Percentiles rank a stretch among this genome's conserved stretches.
These are phyloP conservation scores for Globisporangium polare DNA, from an alignment of 352 stramenopile species.

Conservation along the genomic window DNA sequence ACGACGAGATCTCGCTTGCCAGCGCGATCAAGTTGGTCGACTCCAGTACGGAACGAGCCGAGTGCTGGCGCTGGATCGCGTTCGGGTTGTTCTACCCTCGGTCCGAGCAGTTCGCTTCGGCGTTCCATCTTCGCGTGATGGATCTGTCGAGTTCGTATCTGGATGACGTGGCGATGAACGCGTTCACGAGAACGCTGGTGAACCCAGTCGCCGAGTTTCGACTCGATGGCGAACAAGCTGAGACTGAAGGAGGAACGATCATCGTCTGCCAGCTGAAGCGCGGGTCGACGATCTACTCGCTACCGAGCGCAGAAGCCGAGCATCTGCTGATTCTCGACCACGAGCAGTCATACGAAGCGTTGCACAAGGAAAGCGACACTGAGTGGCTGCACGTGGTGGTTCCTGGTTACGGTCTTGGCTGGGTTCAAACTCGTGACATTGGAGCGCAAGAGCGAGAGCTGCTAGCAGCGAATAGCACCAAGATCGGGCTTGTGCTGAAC, in stretches of 20 bases:
- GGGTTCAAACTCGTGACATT: not conserved
- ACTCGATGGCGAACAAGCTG: not conserved
- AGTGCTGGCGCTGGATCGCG: conserved; percentile 1
- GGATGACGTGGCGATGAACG: not conserved
- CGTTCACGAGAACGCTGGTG: not conserved
- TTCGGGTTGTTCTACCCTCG: not conserved
- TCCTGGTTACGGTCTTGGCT: not conserved
- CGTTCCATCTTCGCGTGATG: not conserved
- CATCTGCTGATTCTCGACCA: not conserved
- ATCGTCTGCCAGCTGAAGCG: not conserved
- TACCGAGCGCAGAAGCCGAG: not conserved
- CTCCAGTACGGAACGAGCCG: not conserved
- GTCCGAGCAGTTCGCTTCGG: not conserved
- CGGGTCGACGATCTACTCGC: not conserved
- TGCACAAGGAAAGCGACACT: not conserved
- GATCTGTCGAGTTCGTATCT: not conserved
- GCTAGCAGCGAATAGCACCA: not conserved
- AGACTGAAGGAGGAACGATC: not conserved
- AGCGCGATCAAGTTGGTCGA: not conserved
- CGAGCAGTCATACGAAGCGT: not conserved
- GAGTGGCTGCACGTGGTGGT: conserved; percentile 1
- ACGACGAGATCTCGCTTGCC: not conserved
- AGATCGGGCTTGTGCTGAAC: not conserved
- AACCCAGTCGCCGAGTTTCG: not conserved
- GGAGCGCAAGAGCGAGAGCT: not conserved